Evolutionary conservation across 1,284 basidiomycete species (phyloP), one percentile per base, ranked within the genome.

Genomic region (Cutaneotrichosporon cutaneum): DNA sequence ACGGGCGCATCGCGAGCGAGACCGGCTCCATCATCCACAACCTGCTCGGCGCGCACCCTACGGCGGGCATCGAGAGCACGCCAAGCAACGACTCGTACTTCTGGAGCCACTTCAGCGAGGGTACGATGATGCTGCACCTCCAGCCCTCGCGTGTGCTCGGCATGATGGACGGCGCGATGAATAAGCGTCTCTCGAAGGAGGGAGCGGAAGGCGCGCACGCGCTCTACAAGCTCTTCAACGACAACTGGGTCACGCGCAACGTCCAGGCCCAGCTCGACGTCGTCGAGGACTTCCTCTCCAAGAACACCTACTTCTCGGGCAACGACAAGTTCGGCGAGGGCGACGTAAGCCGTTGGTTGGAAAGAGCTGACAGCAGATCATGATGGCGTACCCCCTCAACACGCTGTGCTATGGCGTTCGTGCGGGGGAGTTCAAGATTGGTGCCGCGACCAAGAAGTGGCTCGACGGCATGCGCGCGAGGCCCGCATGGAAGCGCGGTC

Each of bases 311-410:
- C 64, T 77, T 77, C 58, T 71, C 70, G 1, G 75, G 74, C 8
- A 56, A 60, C 4, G 68, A 73, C 52, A 66, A 70, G 48, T 68
- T 71, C 3, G 76, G 76, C 48, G 62, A 70, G 48, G 73, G 71
- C 3, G 76, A 77, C 54, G 74, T 76, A 58, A 70, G 74, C n/a
- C n/a, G n/a, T n/a, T n/a, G n/a, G n/a, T n/a, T n/a, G n/a, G 67
- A 18, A 27, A 3, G 26, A 21, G 21, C 27, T 36, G 21, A 26
- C 33, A 18, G 22, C 33, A 61, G 60, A 56, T 62, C 48, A 62
- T 62, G 61, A 59, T 62, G 61, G 3, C 32, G 8, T 59, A 26
- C 24, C 54, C 56, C 21, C 44, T 62, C 52, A 56, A 59, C 54
- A 16, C 24, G 35, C 22, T 62, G 4, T n/a, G 24, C 13, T 30